A percentile compares a stretch with the other conserved stretches of the same genome.
Evolutionary conservation across 148 eudicot species (phyloP).

Genomic region (Polygonum aviculare): DNA sequence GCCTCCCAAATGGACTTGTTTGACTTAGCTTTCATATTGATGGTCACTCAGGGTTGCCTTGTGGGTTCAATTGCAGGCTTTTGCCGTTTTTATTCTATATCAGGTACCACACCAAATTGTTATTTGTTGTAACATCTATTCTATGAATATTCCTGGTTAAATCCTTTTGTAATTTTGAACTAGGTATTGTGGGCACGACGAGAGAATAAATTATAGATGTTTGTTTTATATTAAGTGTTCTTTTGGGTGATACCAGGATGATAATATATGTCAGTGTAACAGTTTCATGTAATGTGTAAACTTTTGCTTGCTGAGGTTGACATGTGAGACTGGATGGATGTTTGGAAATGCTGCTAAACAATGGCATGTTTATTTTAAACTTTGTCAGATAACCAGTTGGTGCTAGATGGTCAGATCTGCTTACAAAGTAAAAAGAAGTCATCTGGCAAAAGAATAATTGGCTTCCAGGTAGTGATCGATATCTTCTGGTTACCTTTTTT

Average conservation of each 20-base stretch:
- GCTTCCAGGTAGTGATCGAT: slow-evolving; percentile 52
- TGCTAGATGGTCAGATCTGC: slow-evolving; percentile 50
- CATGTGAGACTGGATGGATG: not conserved
- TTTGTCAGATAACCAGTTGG: slow-evolving; percentile 52
- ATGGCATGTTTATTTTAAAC: not conserved
- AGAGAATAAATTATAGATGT: not conserved
- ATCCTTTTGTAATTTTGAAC: not conserved
- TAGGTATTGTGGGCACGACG: not conserved
- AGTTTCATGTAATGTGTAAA: not conserved
- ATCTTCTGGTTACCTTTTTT: slow-evolving; percentile 4
- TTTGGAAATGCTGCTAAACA: not conserved
- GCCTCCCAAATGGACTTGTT: not conserved
- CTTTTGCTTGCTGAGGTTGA: not conserved
- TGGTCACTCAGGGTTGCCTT: slow-evolving; percentile 54
- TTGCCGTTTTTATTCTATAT: slow-evolving; percentile 49
- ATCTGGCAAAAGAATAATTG: slow-evolving; percentile 70
- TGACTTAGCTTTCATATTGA: not conserved
- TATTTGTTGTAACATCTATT: not conserved
- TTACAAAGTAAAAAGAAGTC: slow-evolving; percentile 66
- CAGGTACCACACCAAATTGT: slow-evolving; percentile 27
- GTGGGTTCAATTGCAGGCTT: slow-evolving; percentile 66
- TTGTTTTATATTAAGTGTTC: not conserved
- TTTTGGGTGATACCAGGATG: not conserved
- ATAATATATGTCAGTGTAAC: not conserved
- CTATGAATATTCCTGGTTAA: not conserved